Evolutionary conservation across 2,329 filamentous ascomycete genomes (phyloP), one percentile per base, ranked within the genome.

Genomic region (Bipolaris bicolor): DNA sequence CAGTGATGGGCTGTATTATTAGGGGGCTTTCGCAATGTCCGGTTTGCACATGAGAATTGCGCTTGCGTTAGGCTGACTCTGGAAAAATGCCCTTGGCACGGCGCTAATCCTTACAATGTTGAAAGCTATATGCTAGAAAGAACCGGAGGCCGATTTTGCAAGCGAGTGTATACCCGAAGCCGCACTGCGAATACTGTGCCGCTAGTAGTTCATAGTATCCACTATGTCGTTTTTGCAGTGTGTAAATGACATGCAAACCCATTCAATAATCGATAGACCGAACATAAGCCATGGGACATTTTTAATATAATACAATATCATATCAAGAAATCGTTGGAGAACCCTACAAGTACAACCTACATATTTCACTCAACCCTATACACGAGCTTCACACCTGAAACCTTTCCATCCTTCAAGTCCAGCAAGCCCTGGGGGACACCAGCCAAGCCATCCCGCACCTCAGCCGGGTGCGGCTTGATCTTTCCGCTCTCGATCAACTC

Each of bases 361-460:
- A 18, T 3, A 16, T 3, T 13, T 4, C 34, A 54, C 3, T 58
- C 49, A 10, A 70, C 50, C 29, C 47, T 64, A 37, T 73, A 77
- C 2, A 76, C 74, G 33, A 76, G 56, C 61, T 77, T 76, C 26
- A 67, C 64, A 4, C 71, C 74, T 37, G 72, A 75, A 6, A 75
- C 69, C 52, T 72, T 76, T 1, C 65, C 66, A 24, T 67, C 62
- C 59, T 72, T 69, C 54, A 76, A 34, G 34, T 76, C 73, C 37
- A 71, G 52, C 49, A 77, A 40, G 0, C 74, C 74, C 24, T 73
- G 61, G 6, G 67, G 61, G 24, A 76, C 65, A 6, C 60, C 68
- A n/a, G 67, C 69, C 24, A 76, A 49, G 0, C 75, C 74, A 9
- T 66, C 66, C 9, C 66, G 56, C 4, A 74, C 62, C 26, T 74